Percentiles rank a stretch among this genome's conserved stretches.
phyloP scores from a whole-genome alignment of 768 basidiomycete genomes.

The Suillus sp. region DNA sequence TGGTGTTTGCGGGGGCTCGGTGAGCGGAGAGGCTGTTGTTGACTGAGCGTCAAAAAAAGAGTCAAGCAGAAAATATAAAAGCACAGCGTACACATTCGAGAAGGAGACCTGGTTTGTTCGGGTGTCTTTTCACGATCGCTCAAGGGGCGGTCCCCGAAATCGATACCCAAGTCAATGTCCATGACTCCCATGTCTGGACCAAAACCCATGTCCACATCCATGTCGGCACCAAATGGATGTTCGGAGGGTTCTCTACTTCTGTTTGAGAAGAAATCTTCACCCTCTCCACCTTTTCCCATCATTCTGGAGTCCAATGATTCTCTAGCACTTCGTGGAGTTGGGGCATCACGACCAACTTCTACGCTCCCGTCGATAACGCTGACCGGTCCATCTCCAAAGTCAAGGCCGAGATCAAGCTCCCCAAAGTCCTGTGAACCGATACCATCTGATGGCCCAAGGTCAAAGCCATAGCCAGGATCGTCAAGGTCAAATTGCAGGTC shows the following conservation, averaged over 20 bases:
- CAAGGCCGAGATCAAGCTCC: conserved; percentile 74
- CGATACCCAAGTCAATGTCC: conserved; percentile 71
- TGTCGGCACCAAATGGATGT: conserved; percentile 61
- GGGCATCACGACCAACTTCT: conserved; percentile 77
- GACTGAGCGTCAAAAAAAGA: conserved; percentile 14
- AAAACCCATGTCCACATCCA: conserved; percentile 51
- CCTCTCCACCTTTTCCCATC: conserved; percentile 48
- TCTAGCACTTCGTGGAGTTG: conserved; percentile 41
- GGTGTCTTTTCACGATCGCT: conserved; percentile 54
- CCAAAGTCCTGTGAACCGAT: conserved; percentile 84
- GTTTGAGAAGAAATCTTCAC: conserved; percentile 67
- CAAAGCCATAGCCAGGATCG: conserved; percentile 64
- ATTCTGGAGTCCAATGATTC: conserved; percentile 68
- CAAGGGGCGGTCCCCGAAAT: conserved; percentile 60
- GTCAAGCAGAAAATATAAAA: conserved; percentile 2
- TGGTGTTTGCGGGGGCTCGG: conserved; percentile 76
- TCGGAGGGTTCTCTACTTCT: conserved; percentile 67
- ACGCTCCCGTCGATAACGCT: conserved; percentile 51
- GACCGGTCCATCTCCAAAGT: conserved; percentile 66
- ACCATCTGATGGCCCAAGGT: conserved; percentile 76
- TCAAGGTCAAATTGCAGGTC: conserved; percentile 71
- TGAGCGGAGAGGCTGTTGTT: conserved; percentile 69
- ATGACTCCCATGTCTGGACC: conserved; percentile 52
- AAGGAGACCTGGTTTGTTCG: conserved; percentile 58
- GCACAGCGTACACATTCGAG: conserved; percentile 64